phyloP scores from a whole-genome alignment of 306 rosid species.

The Coriaria nepalensis region DNA sequence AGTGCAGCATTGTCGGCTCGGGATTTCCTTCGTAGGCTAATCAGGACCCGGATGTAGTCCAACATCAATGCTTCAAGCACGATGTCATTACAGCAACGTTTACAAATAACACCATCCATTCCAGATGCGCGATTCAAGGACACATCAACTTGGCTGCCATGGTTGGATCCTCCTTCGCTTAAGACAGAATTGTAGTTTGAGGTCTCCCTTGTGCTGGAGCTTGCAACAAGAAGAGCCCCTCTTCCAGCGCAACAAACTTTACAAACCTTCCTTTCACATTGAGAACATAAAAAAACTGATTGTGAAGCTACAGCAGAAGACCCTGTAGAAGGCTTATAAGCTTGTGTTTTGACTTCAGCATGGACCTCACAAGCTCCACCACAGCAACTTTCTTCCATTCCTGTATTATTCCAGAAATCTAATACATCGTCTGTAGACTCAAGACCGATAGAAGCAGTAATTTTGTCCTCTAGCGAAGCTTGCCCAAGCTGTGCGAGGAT shows the following conservation, averaged over 20 bases:
- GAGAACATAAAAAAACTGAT: conserved; percentile 52
- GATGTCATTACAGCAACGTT: conserved; percentile 58
- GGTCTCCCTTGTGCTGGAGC: conserved; percentile 45
- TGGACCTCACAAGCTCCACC: conserved; percentile 78
- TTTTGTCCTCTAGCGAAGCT: conserved; percentile 77
- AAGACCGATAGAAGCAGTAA: conserved; percentile 70
- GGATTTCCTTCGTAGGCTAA: conserved; percentile 57
- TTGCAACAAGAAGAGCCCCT: conserved; percentile 71
- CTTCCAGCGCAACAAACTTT: conserved; percentile 92
- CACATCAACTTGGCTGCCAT: conserved; percentile 44
- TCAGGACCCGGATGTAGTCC: conserved; percentile 79
- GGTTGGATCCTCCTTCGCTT: conserved; percentile 48
- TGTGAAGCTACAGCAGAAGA: conserved; percentile 35
- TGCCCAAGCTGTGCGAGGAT: conserved; percentile 82
- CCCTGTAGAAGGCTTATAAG: conserved; percentile 15
- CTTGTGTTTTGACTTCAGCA: conserved; percentile 40
- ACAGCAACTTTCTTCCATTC: conserved; percentile 60
- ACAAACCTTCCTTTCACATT: conserved; percentile 79
- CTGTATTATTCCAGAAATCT: conserved; percentile 79
- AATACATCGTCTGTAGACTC: conserved; percentile 46
- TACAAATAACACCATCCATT: conserved; percentile 67
- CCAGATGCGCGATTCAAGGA: conserved; percentile 48
- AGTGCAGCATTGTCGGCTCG: conserved; percentile 59
- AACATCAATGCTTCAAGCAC: conserved; percentile 64
- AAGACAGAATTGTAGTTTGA: conserved; percentile 41